A percentile compares a stretch with the other conserved stretches of the same genome.
These are phyloP conservation scores for Talaromyces pinophilus DNA, from an alignment of 2,329 filamentous ascomycete species.

Conservation along the genomic window DNA sequence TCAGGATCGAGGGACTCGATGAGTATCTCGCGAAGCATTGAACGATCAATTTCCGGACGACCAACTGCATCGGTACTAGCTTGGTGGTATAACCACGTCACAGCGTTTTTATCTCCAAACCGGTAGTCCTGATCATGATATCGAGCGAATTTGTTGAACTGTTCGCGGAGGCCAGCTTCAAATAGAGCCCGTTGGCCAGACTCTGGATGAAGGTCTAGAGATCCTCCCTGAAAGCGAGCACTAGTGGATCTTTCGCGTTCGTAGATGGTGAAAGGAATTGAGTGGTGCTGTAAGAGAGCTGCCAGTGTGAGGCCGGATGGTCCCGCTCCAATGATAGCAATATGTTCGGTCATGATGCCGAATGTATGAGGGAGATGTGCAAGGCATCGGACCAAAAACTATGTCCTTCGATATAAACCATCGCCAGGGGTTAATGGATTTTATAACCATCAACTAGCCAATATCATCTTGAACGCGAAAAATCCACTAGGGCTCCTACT, in stretches of 20 bases:
- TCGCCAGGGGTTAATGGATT: no score
- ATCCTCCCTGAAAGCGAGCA: conserved; percentile 28
- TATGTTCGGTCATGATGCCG: not conserved
- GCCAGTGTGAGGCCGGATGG: conserved; percentile 12
- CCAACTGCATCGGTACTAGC: not conserved
- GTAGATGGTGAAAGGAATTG: conserved; percentile 24
- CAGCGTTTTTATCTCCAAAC: not conserved
- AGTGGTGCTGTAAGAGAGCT: not conserved
- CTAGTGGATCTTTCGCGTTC: conserved; percentile 34
- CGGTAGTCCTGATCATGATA: not conserved
- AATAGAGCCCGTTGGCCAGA: conserved; percentile 28
- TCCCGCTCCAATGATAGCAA: conserved; percentile 2
- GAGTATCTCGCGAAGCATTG: conserved; percentile 28
- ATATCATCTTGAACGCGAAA: not conserved
- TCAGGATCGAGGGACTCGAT: conserved; percentile 26
- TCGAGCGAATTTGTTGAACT: conserved; percentile 28
- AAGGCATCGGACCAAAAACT: no score
- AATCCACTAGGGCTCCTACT: not conserved
- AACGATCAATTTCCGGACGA: conserved; percentile 33
- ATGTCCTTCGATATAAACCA: no score
- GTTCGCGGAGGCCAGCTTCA: conserved; percentile 28
- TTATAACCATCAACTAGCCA: not conserved
- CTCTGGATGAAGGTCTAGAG: conserved; percentile 31
- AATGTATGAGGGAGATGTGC: no score
- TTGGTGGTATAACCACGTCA: not conserved